phyloP scores from a whole-genome alignment of 2,329 filamentous ascomycete genomes.

The Clarireedia hainanense region DNA sequence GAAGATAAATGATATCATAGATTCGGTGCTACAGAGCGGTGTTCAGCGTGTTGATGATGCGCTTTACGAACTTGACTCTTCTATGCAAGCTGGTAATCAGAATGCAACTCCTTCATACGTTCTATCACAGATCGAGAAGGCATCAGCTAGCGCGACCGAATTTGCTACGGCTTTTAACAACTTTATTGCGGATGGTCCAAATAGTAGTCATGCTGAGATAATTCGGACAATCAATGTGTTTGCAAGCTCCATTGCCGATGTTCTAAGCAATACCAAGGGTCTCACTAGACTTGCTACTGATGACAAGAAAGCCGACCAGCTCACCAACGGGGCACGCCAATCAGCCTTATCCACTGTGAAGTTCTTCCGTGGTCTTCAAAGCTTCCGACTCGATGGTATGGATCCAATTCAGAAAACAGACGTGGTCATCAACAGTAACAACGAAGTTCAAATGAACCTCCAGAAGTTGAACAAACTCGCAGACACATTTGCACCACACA shows the following conservation, averaged over 20 bases:
- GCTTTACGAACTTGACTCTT: conserved; percentile 92
- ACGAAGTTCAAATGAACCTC: conserved; percentile 89
- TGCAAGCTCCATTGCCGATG: conserved; percentile 82
- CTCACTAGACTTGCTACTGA: conserved; percentile 87
- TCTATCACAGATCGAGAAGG: conserved; percentile 94
- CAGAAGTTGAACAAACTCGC: conserved; percentile 91
- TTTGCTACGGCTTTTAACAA: conserved; percentile 98
- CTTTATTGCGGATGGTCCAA: conserved; percentile 93
- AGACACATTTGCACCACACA: conserved; percentile 84
- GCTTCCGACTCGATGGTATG: conserved; percentile 85
- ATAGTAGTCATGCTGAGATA: conserved; percentile 79
- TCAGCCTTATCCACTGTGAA: conserved; percentile 82
- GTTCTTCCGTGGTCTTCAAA: conserved; percentile 91
- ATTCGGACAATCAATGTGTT: conserved; percentile 91
- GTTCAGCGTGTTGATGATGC: conserved; percentile 93
- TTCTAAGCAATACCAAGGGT: conserved; percentile 94
- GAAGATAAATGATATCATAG: conserved; percentile 96
- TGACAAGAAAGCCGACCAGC: conserved; percentile 84
- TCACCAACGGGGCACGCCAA: conserved; percentile 74
- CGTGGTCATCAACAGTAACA: conserved; percentile 94
- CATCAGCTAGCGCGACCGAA: conserved; percentile 87
- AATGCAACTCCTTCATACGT: conserved; percentile 94
- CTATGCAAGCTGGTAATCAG: conserved; percentile 98
- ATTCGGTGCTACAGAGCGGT: conserved; percentile 88
- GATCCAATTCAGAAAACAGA: conserved; percentile 91